Evolutionary conservation across 2,329 filamentous ascomycete genomes (phyloP).

Genomic region (Gaeumannomyces tritici): DNA sequence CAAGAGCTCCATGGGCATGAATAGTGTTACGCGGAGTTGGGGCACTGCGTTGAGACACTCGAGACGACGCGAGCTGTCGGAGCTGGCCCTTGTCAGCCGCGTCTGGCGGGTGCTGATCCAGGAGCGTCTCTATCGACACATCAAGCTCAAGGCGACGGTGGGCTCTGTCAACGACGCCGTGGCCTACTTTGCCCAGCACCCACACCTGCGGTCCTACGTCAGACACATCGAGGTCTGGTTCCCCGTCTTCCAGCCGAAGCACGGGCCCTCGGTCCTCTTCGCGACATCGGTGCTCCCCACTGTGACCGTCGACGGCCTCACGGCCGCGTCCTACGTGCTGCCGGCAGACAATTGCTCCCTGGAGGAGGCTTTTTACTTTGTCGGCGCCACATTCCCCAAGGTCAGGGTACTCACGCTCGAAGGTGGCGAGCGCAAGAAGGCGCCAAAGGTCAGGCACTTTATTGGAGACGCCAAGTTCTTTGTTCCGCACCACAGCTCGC

Average conservation of each 20-base stretch:
- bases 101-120: conserved; percentile 62
- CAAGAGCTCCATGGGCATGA: conserved; percentile 43
- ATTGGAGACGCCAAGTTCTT: conserved; percentile 11
- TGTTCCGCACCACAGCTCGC: too few relatives aligned
- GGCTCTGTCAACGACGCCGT: conserved; percentile 51
- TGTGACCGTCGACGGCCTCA: conserved; percentile 44
- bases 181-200: conserved; percentile 47
- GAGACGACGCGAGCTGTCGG: conserved; percentile 55
- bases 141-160: conserved; percentile 64
- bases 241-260: conserved; percentile 57
- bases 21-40: conserved; percentile 48
- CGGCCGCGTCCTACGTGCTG: conserved; percentile 48
- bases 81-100: conserved; percentile 51
- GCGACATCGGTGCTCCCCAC: conserved; percentile 37
- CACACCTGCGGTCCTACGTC: conserved; percentile 53
- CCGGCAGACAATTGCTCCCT: conserved; percentile 59
- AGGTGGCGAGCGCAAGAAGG: conserved; percentile 68
- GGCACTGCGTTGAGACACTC: conserved; percentile 57
- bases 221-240: conserved; percentile 72
- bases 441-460: conserved; percentile 56
- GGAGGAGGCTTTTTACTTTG: conserved; percentile 58
- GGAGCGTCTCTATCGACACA: conserved; percentile 62
- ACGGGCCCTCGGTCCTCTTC: conserved; percentile 30
- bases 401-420: conserved; percentile 61
- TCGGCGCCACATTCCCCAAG: conserved; percentile 47